Evolutionary conservation across 768 basidiomycete species (phyloP).

Genomic region (Psilocybe cubensis): DNA sequence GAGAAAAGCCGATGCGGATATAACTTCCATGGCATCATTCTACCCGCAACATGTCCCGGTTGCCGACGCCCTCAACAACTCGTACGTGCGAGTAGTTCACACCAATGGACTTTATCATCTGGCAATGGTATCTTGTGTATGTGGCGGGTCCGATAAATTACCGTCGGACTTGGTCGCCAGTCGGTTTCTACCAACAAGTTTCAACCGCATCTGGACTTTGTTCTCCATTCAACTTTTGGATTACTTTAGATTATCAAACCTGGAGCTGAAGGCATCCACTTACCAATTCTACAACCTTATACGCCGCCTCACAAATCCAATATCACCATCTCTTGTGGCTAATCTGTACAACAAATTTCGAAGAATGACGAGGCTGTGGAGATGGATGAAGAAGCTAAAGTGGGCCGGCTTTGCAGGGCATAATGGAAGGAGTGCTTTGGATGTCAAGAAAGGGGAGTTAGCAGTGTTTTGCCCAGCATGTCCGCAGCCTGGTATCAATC

Average conservation of each 20-base stretch:
- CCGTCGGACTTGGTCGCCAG: not conserved
- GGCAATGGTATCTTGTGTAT: not conserved
- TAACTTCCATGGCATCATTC: too few species aligned
- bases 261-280: conserved; percentile 4
- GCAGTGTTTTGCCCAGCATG: conserved; percentile 20
- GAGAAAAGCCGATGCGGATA: too few species aligned
- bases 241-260: not conserved
- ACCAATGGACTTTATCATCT: conserved; percentile 4
- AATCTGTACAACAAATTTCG: conserved; percentile 9
- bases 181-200: not conserved
- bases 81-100: conserved; percentile 5
- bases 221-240: not conserved
- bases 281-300: conserved; percentile 6
- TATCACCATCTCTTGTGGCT: not conserved
- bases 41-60: not conserved
- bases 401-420: conserved; percentile 7
- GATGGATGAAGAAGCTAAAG: conserved; percentile 15
- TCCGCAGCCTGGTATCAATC: conserved; percentile 17
- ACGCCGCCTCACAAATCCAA: conserved; percentile 1
- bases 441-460: conserved; percentile 3
- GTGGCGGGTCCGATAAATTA: not conserved
- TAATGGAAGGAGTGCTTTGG: not conserved
- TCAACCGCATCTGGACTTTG: not conserved
- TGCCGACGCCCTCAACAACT: conserved; percentile 1
- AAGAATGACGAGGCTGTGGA: conserved; percentile 6